Conservation (phyloP, 768 basidiomycete species). For the Mycena rebaudengoi region DNA sequence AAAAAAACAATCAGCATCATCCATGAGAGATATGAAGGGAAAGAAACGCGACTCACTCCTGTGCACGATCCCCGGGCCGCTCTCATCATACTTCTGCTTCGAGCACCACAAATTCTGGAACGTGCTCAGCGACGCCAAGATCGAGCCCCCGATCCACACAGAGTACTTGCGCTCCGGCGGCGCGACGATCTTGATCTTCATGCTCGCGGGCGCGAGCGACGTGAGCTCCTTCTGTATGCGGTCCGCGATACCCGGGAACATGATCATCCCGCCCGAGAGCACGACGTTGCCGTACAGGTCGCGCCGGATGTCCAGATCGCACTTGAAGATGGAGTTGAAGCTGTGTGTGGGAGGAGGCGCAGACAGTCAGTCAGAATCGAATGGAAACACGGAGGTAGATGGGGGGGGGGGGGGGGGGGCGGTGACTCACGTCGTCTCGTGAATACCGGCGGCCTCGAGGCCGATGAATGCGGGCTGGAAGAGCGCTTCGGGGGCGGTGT, state of each 20-base stretch:
- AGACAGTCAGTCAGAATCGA: constrained; percentile 1
- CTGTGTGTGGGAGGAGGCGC: too few species aligned
- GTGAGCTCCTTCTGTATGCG: constrained; percentile 81
- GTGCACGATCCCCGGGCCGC: constrained; percentile 61
- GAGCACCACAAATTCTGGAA: constrained; percentile 30
- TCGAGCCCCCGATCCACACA: constrained; percentile 28
- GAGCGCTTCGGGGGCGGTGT: constrained; percentile 75
- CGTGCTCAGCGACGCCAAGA: constrained; percentile 26
- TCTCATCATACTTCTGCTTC: constrained; percentile 30
- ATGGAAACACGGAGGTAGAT: not conserved
- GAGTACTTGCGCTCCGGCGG: constrained; percentile 78
- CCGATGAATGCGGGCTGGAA: constrained; percentile 79
- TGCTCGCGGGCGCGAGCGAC: constrained; percentile 67
- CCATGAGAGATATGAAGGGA: too few species aligned
- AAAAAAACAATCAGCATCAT: too few species aligned
- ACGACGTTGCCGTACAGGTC: constrained; percentile 30
- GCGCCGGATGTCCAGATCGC: constrained; percentile 28
- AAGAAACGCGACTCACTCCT: constrained; percentile 32
- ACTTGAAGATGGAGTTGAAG: constrained; percentile 66
- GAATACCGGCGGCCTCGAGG: constrained; percentile 41
- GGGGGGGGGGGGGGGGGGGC: too few species aligned
- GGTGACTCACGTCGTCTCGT: constrained; percentile 72
- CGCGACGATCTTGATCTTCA: constrained; percentile 70
- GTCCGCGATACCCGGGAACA: constrained; percentile 31
- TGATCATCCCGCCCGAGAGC: constrained; percentile 27